A percentile compares a stretch with the other conserved stretches of the same genome.
Conservation (phyloP, 352 stramenopile species). For the Thalassiosira pacifica region DNA sequence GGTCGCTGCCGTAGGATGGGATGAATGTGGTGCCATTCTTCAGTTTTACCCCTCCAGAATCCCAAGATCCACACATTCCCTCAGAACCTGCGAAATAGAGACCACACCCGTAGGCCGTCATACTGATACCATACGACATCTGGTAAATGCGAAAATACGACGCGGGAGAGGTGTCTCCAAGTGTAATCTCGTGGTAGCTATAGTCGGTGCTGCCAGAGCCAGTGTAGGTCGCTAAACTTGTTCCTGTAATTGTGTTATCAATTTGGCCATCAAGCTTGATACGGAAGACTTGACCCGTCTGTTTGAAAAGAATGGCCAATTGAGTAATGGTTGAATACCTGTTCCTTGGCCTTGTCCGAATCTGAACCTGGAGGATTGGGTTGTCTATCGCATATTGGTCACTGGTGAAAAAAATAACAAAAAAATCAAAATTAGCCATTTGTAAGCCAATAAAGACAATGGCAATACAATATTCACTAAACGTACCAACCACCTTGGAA, state of each 20-base stretch:
- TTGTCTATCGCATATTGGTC: conserved; percentile 14
- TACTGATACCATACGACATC: neutral
- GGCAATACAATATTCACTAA: neutral
- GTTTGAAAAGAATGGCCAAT: neutral
- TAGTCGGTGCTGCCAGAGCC: neutral
- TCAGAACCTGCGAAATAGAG: neutral
- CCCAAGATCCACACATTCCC: conserved; percentile 8
- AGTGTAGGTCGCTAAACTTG: neutral
- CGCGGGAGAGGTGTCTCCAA: neutral
- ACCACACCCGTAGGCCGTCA: neutral
- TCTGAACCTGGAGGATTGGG: conserved; percentile 11
- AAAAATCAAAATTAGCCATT: neutral
- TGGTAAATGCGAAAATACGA: neutral
- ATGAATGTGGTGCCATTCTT: neutral
- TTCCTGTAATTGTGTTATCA: neutral
- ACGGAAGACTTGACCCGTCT: neutral
- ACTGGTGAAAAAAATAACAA: neutral
- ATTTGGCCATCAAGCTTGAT: neutral
- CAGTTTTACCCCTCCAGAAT: neutral
- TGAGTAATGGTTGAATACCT: conserved; percentile 10
- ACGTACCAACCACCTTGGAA: conserved; percentile 13
- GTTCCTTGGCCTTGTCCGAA: conserved; percentile 15
- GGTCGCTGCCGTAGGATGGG: no score
- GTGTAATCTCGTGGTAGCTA: neutral
- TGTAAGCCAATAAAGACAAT: neutral